These are phyloP conservation scores for Physcomitrium patens DNA, from an alignment of 225 moss, liverwort and hornwort genomes.

Conservation along the genomic window DNA sequence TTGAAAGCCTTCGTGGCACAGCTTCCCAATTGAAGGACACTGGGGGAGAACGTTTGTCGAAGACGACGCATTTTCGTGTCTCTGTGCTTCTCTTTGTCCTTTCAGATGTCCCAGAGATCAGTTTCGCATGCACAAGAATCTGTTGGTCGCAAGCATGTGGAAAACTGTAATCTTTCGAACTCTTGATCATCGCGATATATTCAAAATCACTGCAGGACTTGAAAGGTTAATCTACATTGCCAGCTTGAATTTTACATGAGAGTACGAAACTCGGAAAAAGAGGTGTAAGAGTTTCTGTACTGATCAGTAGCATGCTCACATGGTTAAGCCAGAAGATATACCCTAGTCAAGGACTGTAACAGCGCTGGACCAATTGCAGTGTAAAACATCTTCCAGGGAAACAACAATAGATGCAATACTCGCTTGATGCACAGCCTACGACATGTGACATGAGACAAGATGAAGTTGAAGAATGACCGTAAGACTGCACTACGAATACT, in stretches of 20 bases:
- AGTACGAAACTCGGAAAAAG: constrained; percentile 25
- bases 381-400: constrained; percentile 10
- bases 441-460: constrained; percentile 22
- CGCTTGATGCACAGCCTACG: constrained; percentile 10
- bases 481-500: background rate
- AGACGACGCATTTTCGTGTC: background rate
- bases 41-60: constrained; percentile 12
- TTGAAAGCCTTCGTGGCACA: constrained; percentile 31
- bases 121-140: constrained; percentile 6
- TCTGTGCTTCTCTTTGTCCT: constrained; percentile 20
- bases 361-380: too few relatives aligned
- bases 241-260: constrained; percentile 22
- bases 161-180: too few relatives aligned
- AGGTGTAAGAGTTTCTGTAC: background rate
- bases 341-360: too few relatives aligned
- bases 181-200: too few relatives aligned
- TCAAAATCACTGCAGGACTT: too few relatives aligned
- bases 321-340: too few relatives aligned
- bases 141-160: background rate
- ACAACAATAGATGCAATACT: background rate
- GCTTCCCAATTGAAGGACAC: constrained; percentile 44
- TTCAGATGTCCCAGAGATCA: constrained; percentile 29
- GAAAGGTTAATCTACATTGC: too few relatives aligned
- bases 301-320: background rate
- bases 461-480: background rate